phyloP scores from a whole-genome alignment of 371 early-diverging fungal species.

The Amoeboaphelidium occidentale region DNA sequence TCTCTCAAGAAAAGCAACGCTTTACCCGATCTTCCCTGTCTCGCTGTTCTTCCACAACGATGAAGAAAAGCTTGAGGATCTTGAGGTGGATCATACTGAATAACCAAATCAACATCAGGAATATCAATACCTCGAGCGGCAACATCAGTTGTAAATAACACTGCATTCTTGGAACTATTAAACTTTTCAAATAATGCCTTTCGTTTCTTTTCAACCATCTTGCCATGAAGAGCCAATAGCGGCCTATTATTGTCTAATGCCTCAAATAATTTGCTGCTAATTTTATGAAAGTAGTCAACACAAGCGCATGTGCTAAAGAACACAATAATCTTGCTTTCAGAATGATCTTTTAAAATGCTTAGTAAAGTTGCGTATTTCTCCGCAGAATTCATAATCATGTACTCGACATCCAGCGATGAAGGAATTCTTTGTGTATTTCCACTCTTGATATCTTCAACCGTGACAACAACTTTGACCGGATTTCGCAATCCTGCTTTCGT shows the following conservation, averaged over 20 bases:
- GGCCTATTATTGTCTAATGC: background rate
- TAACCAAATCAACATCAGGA: slow-evolving; percentile 80
- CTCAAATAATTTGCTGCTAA: slow-evolving; percentile 13
- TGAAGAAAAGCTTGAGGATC: slow-evolving; percentile 91
- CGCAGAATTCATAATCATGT: slow-evolving; percentile 41
- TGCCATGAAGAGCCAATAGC: slow-evolving; percentile 65
- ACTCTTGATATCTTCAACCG: slow-evolving; percentile 36
- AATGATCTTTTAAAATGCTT: slow-evolving; percentile 22
- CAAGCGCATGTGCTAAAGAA: slow-evolving; percentile 82
- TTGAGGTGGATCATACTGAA: slow-evolving; percentile 88
- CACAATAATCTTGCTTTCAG: slow-evolving; percentile 59
- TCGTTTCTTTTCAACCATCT: slow-evolving; percentile 69
- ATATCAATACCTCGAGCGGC: slow-evolving; percentile 96
- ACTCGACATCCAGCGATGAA: slow-evolving; percentile 36
- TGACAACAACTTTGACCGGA: slow-evolving; percentile 60
- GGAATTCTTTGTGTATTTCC: slow-evolving; percentile 35
- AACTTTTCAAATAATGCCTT: slow-evolving; percentile 4
- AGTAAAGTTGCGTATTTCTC: slow-evolving; percentile 55
- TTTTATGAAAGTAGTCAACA: slow-evolving; percentile 75
- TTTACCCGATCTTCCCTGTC: slow-evolving; percentile 65
- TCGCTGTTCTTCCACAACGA: slow-evolving; percentile 93
- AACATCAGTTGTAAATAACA: slow-evolving; percentile 89
- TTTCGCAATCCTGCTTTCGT: slow-evolving; percentile 72
- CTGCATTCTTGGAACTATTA: slow-evolving; percentile 8
- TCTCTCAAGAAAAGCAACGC: slow-evolving; percentile 55